Percentiles rank a stretch among this genome's conserved stretches.
phyloP scores from a whole-genome alignment of 1,284 basidiomycete genomes.

The Coniferiporia sulphurascens region DNA sequence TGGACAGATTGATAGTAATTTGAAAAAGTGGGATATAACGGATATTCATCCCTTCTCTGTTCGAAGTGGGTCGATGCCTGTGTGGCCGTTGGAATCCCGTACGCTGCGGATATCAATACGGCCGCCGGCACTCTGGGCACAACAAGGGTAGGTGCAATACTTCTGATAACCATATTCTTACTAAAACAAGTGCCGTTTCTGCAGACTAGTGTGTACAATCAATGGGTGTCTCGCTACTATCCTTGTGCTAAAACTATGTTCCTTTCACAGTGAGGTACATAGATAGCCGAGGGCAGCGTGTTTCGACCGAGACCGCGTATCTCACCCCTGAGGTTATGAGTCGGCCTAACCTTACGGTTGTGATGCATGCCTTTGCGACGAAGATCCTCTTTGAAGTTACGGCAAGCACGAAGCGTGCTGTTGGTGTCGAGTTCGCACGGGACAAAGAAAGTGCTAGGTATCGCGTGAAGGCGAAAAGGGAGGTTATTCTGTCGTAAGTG shows the following conservation, averaged over 20 bases:
- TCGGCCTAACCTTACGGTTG: constrained; percentile 26
- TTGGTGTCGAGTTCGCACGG: constrained; percentile 25
- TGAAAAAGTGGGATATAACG: constrained; percentile 16
- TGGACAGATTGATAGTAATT: too few species aligned
- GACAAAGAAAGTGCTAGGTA: constrained; percentile 13
- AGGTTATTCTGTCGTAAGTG: constrained; percentile 23
- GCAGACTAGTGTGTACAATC: constrained; percentile 18
- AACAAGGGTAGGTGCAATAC: constrained; percentile 20
- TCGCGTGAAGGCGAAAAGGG: constrained; percentile 21
- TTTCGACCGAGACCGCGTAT: constrained; percentile 24
- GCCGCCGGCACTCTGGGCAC: constrained; percentile 19
- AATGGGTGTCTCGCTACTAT: background rate
- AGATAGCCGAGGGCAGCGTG: constrained; percentile 18
- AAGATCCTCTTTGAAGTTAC: constrained; percentile 23
- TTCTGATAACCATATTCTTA: background rate
- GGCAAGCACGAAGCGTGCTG: constrained; percentile 20
- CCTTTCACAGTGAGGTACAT: constrained; percentile 20
- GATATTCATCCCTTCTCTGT: constrained; percentile 8
- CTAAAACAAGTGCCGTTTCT: background rate
- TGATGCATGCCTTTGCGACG: constrained; percentile 21
- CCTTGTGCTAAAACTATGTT: background rate
- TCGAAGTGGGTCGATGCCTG: constrained; percentile 19
- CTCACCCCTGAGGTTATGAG: constrained; percentile 24
- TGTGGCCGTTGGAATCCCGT: constrained; percentile 18
- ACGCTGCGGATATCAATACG: constrained; percentile 20